Evolutionary conservation across 1,284 basidiomycete species (phyloP).

Genomic region (Paramarasmius palmivorus): DNA sequence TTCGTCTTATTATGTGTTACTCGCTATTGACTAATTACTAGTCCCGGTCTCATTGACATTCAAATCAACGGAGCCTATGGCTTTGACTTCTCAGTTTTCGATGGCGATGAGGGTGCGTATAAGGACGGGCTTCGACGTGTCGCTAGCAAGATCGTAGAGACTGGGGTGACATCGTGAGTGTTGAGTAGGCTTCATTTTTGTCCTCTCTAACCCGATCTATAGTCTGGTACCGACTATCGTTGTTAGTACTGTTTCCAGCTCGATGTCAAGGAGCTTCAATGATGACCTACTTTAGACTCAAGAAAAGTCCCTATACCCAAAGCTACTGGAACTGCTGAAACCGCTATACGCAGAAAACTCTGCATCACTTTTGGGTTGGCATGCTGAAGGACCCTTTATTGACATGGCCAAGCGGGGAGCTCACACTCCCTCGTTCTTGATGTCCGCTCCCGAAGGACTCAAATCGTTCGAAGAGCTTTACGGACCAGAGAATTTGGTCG

Average conservation of each 20-base stretch:
- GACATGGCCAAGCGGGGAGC: constrained; percentile 79
- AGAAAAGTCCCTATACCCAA: constrained; percentile 71
- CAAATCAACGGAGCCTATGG: constrained; percentile 90
- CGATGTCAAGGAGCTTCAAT: no score
- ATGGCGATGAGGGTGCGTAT: constrained; percentile 70
- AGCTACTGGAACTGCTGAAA: constrained; percentile 60
- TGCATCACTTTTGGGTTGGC: constrained; percentile 82
- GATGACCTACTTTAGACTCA: constrained; percentile 54
- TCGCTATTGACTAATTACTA: constrained; percentile 23
- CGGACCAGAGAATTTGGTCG: constrained; percentile 61
- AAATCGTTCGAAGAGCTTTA: constrained; percentile 74
- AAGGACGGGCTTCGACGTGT: constrained; percentile 69
- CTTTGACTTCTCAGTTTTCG: constrained; percentile 87
- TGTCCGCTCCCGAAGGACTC: constrained; percentile 61
- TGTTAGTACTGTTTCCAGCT: constrained; percentile 38
- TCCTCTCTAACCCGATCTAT: neutral
- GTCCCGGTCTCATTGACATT: constrained; percentile 78
- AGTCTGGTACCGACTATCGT: constrained; percentile 80
- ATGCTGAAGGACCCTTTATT: constrained; percentile 89
- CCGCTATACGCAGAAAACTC: constrained; percentile 60
- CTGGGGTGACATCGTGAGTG: constrained; percentile 83
- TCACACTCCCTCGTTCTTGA: constrained; percentile 71
- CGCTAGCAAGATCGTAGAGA: constrained; percentile 78
- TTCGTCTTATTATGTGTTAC: no score
- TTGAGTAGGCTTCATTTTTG: constrained; percentile 10